Base-by-base conservation (phyloP, 257 asterid species). In the Primulina tabacum region DNA sequence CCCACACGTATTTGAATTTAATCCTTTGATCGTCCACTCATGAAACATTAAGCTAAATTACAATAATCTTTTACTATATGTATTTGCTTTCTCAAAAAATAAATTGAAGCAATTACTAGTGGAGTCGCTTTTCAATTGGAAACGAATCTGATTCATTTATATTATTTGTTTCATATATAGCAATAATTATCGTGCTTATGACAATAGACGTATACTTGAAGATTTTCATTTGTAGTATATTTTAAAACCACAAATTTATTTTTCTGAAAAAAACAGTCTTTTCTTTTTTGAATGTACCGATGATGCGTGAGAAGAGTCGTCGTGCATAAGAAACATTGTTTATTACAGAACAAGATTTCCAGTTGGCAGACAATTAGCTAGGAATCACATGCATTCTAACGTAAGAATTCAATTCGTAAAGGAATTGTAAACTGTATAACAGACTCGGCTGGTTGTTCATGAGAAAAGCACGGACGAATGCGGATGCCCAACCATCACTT, bases 381-480 rank as follows among this genome's bases (percentile, higher is more conserved):
- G 5, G 11, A 4, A 28, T 65, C 67, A 71, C 75, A 55, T 71
- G 64, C 58, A 63, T 61, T 71, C 32, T 64, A 43, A 43, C 55
- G 55, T 43, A 12, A 43, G 18, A 43, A 43, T 43, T 14, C 55
- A 14, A 43, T 12, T 43, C 18, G 55, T 43, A 12, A 12, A 4
- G 18, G 55, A 43, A 2, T 12, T 12, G 55, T 43, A 43, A 12
- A 43, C 55, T 14, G 55, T 35, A 64, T 38, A 72, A 58, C 60
- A 20, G 65, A 72, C 67, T 70, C 50, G 18, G 47, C 24, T 61
- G 65, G 59, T 59, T 70, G 59, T 59, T 70, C 74, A 70, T 70
- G 74, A 70, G 74, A 57, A 58, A 59, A 60, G n/a, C 57, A 57
- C 14, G 17, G 24, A 59, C 2, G 1, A 40, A 24, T 20, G 26